Evolutionary conservation across 768 basidiomycete genomes (phyloP).

Genomic region (Russula brevipes): DNA sequence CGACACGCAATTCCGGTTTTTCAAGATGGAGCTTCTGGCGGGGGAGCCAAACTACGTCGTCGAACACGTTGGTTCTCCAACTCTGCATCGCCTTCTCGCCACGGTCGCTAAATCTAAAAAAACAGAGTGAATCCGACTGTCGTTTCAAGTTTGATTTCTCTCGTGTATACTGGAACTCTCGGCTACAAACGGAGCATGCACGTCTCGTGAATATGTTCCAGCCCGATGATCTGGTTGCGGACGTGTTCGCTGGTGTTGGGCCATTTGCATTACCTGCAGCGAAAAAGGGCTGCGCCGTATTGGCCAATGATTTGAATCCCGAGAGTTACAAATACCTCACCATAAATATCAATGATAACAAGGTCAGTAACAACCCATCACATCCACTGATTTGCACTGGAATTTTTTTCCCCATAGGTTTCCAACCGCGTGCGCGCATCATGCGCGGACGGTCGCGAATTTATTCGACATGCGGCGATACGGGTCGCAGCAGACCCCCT

Average conservation of each 20-base stretch:
- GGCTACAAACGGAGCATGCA: constrained; percentile 86
- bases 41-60: constrained; percentile 86
- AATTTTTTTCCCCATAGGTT: constrained; percentile 46
- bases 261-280: constrained; percentile 94
- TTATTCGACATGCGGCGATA: constrained; percentile 59
- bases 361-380: constrained; percentile 43
- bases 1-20: constrained; percentile 82
- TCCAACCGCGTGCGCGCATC: constrained; percentile 59
- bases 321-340: constrained; percentile 71
- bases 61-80: constrained; percentile 60
- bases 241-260: constrained; percentile 96
- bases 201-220: constrained; percentile 72
- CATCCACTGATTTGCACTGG: constrained; percentile 4
- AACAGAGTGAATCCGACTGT: constrained; percentile 79
- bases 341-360: constrained; percentile 70
- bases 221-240: constrained; percentile 76
- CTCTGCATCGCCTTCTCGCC: neutral
- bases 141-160: constrained; percentile 91
- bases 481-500: constrained; percentile 64
- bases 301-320: constrained; percentile 95
- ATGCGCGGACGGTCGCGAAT: constrained; percentile 82
- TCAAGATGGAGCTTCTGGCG: constrained; percentile 94
- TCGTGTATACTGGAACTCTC: constrained; percentile 97
- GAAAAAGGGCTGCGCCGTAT: constrained; percentile 81
- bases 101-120: neutral